Evolutionary conservation across 2,329 filamentous ascomycete genomes (phyloP).

Genomic region (Myriosclerotinia scirpicola): DNA sequence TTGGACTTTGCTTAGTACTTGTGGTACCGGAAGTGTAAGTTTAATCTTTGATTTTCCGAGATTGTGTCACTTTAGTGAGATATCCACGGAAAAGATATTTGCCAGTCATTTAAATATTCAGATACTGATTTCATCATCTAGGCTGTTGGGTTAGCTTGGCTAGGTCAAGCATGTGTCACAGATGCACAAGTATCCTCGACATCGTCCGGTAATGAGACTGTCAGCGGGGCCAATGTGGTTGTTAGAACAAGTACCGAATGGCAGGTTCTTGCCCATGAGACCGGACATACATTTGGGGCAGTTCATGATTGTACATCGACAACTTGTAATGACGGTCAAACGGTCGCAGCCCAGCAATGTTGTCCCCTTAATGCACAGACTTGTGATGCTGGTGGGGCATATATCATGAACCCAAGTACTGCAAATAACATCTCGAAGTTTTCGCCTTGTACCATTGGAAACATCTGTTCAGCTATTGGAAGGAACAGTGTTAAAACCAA

Average conservation of each 20-base stretch:
- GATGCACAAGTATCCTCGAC: constrained; percentile 56
- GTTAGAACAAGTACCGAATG: constrained; percentile 81
- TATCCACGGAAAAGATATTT: background rate
- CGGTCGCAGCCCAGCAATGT: constrained; percentile 63
- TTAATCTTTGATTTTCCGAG: background rate
- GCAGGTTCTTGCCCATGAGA: constrained; percentile 95
- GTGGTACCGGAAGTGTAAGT: constrained; percentile 62
- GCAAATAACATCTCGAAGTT: constrained; percentile 71
- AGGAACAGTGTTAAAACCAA: constrained; percentile 71
- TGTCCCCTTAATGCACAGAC: constrained; percentile 69
- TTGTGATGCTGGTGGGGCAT: constrained; percentile 77
- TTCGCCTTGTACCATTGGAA: constrained; percentile 86
- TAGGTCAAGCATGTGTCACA: constrained; percentile 77
- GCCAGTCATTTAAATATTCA: background rate
- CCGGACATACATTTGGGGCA: constrained; percentile 91
- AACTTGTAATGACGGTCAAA: constrained; percentile 65
- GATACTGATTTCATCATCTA: constrained; percentile 2
- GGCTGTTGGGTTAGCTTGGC: constrained; percentile 90
- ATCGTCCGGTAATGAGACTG: constrained; percentile 61
- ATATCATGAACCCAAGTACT: constrained; percentile 96
- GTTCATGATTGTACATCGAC: constrained; percentile 81
- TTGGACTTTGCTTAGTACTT: constrained; percentile 78
- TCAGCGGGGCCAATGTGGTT: constrained; percentile 86
- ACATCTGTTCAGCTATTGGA: constrained; percentile 84
- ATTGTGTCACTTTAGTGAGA: background rate